phyloP scores from a whole-genome alignment of 1,139 yeast species.

The Kodamaea ohmeri region DNA sequence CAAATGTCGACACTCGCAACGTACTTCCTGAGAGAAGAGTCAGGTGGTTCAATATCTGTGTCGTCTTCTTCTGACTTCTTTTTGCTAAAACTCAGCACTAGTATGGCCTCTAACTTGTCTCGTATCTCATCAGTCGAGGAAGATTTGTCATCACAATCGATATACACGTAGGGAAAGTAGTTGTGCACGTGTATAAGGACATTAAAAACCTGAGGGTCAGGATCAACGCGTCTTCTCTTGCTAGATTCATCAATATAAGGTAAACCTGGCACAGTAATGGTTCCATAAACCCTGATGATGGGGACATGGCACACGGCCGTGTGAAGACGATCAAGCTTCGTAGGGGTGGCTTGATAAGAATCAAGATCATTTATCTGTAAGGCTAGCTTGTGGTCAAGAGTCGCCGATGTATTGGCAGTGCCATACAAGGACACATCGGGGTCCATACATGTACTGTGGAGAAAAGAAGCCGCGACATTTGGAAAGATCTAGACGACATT shows the following conservation, averaged over 20 bases:
- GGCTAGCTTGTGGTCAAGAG: slow-evolving; percentile 8
- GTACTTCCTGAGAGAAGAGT: slow-evolving; percentile 31
- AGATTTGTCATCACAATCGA: slow-evolving; percentile 38
- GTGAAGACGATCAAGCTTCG: slow-evolving; percentile 32
- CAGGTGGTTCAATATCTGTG: slow-evolving; percentile 10
- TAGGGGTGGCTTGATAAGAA: slow-evolving; percentile 50
- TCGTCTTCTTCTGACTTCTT: slow-evolving; percentile 16
- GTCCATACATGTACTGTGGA: neutral
- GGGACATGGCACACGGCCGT: slow-evolving; percentile 57
- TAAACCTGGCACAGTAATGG: slow-evolving; percentile 20
- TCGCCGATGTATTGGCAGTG: slow-evolving; percentile 2
- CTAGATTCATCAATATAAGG: neutral
- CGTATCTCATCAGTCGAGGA: slow-evolving; percentile 5
- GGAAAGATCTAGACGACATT: neutral
- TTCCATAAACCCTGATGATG: slow-evolving; percentile 73
- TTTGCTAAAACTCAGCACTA: slow-evolving; percentile 14
- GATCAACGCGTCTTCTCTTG: slow-evolving; percentile 7
- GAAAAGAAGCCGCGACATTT: neutral
- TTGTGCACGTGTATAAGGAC: slow-evolving; percentile 73
- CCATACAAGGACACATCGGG: neutral
- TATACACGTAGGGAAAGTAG: slow-evolving; percentile 73
- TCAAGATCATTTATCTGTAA: slow-evolving; percentile 62
- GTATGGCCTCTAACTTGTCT: slow-evolving; percentile 9
- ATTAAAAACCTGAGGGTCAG: slow-evolving; percentile 17
- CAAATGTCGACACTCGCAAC: slow-evolving; percentile 66